A percentile compares a stretch with the other conserved stretches of the same genome.
Conservation (phyloP, 1,139 yeast species). For the Saccharomyces uvarum region DNA sequence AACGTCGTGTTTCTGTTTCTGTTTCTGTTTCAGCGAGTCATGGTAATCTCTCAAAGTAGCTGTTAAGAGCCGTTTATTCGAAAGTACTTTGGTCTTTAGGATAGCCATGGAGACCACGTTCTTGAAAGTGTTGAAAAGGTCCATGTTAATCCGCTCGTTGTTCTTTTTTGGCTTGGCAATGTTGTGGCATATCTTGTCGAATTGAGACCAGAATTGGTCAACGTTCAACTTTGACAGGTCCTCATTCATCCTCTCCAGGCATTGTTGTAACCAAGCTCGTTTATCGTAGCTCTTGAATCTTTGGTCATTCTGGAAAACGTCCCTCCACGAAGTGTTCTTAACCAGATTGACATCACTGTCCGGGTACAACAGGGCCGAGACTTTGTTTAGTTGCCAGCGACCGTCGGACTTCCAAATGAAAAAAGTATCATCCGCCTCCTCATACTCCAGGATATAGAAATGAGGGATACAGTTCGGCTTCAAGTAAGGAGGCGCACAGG, state of each 20-base stretch:
- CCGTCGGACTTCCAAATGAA: slow-evolving; percentile 26
- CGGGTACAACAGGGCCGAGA: slow-evolving; percentile 16
- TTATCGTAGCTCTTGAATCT: slow-evolving; percentile 8
- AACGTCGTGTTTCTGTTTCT: slow-evolving; percentile 9
- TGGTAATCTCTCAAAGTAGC: slow-evolving; percentile 13
- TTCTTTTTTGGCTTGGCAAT: slow-evolving; percentile 4
- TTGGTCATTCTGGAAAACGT: slow-evolving; percentile 5
- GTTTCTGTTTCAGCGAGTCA: not conserved
- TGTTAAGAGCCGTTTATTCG: slow-evolving; percentile 15
- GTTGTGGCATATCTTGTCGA: slow-evolving; percentile 9
- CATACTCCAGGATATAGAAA: slow-evolving; percentile 24
- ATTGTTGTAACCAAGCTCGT: slow-evolving; percentile 6
- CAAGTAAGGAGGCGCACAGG: slow-evolving; percentile 10
- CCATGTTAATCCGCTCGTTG: slow-evolving; percentile 5
- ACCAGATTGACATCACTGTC: slow-evolving; percentile 4
- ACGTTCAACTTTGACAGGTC: slow-evolving; percentile 17
- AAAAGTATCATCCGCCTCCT: slow-evolving; percentile 15
- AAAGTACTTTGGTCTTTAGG: slow-evolving; percentile 16
- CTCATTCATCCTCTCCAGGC: slow-evolving; percentile 17
- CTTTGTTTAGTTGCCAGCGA: slow-evolving; percentile 20
- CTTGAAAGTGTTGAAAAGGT: slow-evolving; percentile 9
- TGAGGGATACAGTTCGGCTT: slow-evolving; percentile 10
- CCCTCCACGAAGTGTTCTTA: slow-evolving; percentile 4
- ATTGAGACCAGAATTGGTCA: slow-evolving; percentile 15
- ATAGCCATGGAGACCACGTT: slow-evolving; percentile 20